phyloP scores from a whole-genome alignment of 169 alveolate species.

The Neospora caninum region DNA sequence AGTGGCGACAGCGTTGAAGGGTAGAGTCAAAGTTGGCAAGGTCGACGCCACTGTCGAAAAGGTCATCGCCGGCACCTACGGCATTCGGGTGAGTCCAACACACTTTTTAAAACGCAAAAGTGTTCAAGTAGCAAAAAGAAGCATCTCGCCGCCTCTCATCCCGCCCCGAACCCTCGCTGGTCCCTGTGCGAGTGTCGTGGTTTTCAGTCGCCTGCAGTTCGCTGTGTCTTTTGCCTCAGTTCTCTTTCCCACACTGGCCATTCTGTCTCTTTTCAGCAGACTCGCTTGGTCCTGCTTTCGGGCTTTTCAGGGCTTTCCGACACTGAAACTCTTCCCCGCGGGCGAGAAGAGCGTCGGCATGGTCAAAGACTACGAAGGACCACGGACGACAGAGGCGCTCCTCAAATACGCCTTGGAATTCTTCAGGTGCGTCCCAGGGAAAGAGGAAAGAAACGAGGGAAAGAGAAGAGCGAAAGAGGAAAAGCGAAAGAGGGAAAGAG shows the following conservation, averaged over 20 bases:
- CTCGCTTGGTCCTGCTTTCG: neutral
- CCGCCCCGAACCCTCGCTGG: too few species aligned
- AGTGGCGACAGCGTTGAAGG: constrained; percentile 71
- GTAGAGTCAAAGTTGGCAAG: constrained; percentile 86
- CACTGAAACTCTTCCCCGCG: constrained; percentile 89
- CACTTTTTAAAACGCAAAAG: neutral
- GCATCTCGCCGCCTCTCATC: too few species aligned
- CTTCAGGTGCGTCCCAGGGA: constrained; percentile 19
- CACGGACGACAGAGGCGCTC: constrained; percentile 85
- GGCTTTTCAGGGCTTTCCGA: constrained; percentile 89
- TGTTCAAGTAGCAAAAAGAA: too few species aligned
- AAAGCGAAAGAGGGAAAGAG: too few species aligned
- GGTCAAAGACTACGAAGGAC: constrained; percentile 82
- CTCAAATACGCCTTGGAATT: constrained; percentile 82
- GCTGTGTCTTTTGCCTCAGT: too few species aligned
- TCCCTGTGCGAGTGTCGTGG: too few species aligned
- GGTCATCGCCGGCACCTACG: constrained; percentile 72
- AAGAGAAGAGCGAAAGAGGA: too few species aligned
- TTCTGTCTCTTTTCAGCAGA: too few species aligned
- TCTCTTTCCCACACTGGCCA: too few species aligned
- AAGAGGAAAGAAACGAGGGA: neutral
- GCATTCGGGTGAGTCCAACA: constrained; percentile 23
- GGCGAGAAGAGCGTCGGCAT: constrained; percentile 76
- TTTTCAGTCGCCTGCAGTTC: too few species aligned
- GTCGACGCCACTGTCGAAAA: constrained; percentile 87